phyloP scores from a whole-genome alignment of 1,139 yeast genomes.

The Lodderomyces pseudojiufengensis region DNA sequence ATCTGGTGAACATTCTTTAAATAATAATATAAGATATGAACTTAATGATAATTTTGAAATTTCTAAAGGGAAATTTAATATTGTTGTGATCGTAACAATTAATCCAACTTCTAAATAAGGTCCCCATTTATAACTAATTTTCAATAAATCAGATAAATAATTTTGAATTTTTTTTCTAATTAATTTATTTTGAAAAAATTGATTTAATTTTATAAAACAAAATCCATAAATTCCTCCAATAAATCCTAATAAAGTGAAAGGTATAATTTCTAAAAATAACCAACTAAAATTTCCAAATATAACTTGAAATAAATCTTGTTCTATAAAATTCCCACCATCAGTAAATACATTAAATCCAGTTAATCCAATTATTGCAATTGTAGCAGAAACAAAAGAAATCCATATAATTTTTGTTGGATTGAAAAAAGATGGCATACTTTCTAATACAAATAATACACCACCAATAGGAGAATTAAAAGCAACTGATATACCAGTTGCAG shows the following conservation, averaged over 20 bases:
- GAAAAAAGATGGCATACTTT: slow-evolving; percentile 62
- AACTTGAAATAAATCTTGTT: slow-evolving; percentile 60
- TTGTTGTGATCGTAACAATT: slow-evolving; percentile 48
- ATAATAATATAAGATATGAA: slow-evolving; percentile 53
- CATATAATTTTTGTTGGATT: slow-evolving; percentile 67
- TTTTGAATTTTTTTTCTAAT: slow-evolving; percentile 20
- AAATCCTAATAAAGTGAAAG: slow-evolving; percentile 64
- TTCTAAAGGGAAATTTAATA: slow-evolving; percentile 53
- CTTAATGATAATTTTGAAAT: slow-evolving; percentile 55
- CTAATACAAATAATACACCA: slow-evolving; percentile 84
- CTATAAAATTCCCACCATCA: slow-evolving; percentile 47
- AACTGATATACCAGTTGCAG: slow-evolving; percentile 90
- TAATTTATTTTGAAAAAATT: slow-evolving; percentile 15
- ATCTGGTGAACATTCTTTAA: slow-evolving; percentile 58
- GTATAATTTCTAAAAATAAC: slow-evolving; percentile 65
- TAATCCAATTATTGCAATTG: slow-evolving; percentile 64
- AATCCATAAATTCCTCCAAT: slow-evolving; percentile 69
- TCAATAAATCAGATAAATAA: slow-evolving; percentile 17
- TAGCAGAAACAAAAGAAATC: slow-evolving; percentile 78
- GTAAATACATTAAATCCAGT: slow-evolving; percentile 58
- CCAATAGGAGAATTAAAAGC: slow-evolving; percentile 96
- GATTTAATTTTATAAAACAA: slow-evolving; percentile 49
- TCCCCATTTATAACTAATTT: slow-evolving; percentile 17
- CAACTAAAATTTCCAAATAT: slow-evolving; percentile 66
- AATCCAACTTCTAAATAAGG: slow-evolving; percentile 45